phyloP scores from a whole-genome alignment of 108 stramenopile species.

The Fragilaria crotonensis region DNA sequence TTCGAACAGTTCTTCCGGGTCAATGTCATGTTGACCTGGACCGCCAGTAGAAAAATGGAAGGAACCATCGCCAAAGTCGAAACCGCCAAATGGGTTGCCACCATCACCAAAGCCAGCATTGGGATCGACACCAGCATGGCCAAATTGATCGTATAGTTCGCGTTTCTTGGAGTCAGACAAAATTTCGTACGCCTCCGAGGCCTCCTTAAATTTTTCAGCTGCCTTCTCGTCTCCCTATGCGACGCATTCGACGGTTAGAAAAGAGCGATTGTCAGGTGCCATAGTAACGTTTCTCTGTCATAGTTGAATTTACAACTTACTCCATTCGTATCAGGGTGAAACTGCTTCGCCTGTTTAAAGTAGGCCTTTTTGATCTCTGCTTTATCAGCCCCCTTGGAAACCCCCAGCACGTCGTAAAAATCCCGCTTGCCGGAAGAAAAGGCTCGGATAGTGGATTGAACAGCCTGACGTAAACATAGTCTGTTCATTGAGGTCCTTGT shows the following conservation, averaged over 20 bases:
- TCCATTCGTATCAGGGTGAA: slow-evolving; percentile 94
- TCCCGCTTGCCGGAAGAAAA: slow-evolving; percentile 83
- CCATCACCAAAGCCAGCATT: slow-evolving; percentile 55
- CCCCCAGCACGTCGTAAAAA: slow-evolving; percentile 92
- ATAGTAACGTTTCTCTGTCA: too few species aligned
- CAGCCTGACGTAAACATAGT: too few species aligned
- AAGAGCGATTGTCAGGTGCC: too few species aligned
- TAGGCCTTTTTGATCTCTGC: slow-evolving; percentile 87
- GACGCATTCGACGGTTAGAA: too few species aligned
- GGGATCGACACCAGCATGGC: slow-evolving; percentile 88
- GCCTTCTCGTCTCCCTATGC: slow-evolving; percentile 50
- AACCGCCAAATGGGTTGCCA: slow-evolving; percentile 45
- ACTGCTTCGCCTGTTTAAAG: slow-evolving; percentile 90
- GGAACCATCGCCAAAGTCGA: slow-evolving; percentile 65
- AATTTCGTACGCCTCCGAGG: slow-evolving; percentile 93
- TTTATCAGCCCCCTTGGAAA: slow-evolving; percentile 69
- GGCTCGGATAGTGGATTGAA: too few species aligned
- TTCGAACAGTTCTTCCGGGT: slow-evolving; percentile 85
- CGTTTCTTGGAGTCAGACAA: slow-evolving; percentile 87
- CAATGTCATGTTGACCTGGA: slow-evolving; percentile 55
- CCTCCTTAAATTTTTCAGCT: slow-evolving; percentile 85
- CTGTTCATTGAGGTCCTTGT: too few species aligned
- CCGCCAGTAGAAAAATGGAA: slow-evolving; percentile 57
- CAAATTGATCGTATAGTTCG: slow-evolving; percentile 82
- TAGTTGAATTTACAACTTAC: slow-evolving; percentile 45